phyloP scores from a whole-genome alignment of 805 yeast species.

The Lipomyces sp. region DNA sequence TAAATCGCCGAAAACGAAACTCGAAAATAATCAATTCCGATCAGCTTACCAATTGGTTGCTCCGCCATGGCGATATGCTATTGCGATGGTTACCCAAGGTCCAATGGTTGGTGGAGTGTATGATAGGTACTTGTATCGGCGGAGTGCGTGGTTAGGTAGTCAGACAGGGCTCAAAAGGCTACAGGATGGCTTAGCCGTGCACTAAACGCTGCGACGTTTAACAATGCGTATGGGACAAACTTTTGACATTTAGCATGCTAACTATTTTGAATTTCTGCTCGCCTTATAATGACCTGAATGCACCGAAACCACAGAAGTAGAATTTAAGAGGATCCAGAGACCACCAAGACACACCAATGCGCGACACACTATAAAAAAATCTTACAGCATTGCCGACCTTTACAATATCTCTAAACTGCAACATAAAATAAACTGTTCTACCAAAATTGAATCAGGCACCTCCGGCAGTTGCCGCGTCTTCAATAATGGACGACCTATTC shows the following conservation, averaged over 20 bases:
- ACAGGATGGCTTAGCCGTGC: not conserved
- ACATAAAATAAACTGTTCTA: not conserved
- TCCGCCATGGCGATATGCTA: conserved; percentile 39
- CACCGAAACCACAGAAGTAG: too few species aligned
- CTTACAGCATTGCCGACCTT: not conserved
- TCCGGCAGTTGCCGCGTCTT: conserved; percentile 15
- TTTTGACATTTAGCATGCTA: not conserved
- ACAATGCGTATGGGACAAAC: not conserved
- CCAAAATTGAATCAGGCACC: not conserved
- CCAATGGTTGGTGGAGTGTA: not conserved
- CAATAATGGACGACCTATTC: conserved; percentile 15
- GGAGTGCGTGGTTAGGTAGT: too few species aligned
- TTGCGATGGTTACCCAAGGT: not conserved
- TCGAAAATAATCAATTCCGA: not conserved
- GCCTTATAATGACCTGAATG: not conserved
- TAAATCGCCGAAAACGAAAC: not conserved
- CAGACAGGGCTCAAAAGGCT: too few species aligned
- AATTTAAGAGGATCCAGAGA: too few species aligned
- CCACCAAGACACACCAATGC: not conserved
- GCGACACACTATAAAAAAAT: not conserved
- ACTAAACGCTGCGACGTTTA: not conserved
- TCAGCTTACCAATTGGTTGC: conserved; percentile 44
- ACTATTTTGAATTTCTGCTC: not conserved
- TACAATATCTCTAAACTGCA: not conserved
- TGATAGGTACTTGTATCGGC: not conserved